Conservation (phyloP, 768 basidiomycete species). For the Lepiota venenata region DNA sequence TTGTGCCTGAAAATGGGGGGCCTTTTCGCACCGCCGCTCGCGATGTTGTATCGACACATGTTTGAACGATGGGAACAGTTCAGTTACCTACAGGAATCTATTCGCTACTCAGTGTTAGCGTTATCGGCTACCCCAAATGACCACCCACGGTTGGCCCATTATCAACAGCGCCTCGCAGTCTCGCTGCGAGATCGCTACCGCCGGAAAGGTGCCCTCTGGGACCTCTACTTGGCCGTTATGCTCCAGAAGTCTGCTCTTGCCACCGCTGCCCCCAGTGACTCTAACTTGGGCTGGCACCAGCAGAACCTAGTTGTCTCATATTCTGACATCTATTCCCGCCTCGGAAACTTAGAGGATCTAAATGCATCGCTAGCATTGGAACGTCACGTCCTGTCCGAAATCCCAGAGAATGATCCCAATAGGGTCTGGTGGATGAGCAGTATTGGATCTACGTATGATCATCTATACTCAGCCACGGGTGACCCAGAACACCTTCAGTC, state of each 20-base stretch:
- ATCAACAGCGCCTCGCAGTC: conserved; percentile 15
- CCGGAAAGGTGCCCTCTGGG: background rate
- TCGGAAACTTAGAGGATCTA: conserved; percentile 10
- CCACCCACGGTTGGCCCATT: conserved; percentile 15
- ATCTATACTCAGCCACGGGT: background rate
- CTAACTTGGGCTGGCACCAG: conserved; percentile 15
- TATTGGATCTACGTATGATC: conserved; percentile 8
- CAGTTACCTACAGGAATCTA: conserved; percentile 1
- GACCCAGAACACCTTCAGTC: background rate
- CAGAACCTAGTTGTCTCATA: conserved; percentile 5
- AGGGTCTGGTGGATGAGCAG: conserved; percentile 6
- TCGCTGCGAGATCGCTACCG: conserved; percentile 11
- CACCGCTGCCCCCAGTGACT: conserved; percentile 2
- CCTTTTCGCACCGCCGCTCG: background rate
- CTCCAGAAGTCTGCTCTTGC: conserved; percentile 13
- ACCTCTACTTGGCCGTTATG: conserved; percentile 11
- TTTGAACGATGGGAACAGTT: background rate
- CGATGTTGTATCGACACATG: conserved; percentile 1
- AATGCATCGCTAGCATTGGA: conserved; percentile 10
- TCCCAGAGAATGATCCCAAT: background rate
- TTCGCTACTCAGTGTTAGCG: conserved; percentile 10
- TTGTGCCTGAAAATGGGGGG: too few species aligned
- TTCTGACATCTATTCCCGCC: background rate
- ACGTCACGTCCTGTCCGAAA: background rate
- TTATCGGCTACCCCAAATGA: conserved; percentile 9